phyloP scores from a whole-genome alignment of 331 rosid genomes.

The Stylosanthes scabra region DNA sequence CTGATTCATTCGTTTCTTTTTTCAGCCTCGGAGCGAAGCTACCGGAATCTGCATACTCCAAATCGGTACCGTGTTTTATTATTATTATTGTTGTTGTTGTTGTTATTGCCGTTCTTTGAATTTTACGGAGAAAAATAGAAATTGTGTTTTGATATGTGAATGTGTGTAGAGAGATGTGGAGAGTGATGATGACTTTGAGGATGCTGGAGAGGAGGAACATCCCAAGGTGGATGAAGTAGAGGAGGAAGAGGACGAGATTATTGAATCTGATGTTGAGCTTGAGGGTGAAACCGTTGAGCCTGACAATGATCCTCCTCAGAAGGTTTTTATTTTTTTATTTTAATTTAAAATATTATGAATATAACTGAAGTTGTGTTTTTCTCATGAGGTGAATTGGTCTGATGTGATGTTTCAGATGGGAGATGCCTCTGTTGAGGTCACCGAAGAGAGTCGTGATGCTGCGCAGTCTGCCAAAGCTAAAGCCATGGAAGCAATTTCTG shows the following conservation, averaged over 20 bases:
- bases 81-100: no score
- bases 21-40: constrained; percentile 74
- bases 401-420: constrained; percentile 71
- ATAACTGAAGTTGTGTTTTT: constrained; percentile 4
- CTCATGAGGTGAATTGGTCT: not conserved
- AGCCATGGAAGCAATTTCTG: constrained; percentile 85
- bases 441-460: constrained; percentile 81
- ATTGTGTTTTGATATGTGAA: not conserved
- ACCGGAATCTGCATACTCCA: constrained; percentile 57
- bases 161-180: constrained; percentile 50
- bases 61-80: constrained; percentile 54
- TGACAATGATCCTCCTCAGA: constrained; percentile 86
- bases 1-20: not conserved
- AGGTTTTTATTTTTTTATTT: constrained; percentile 42
- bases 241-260: constrained; percentile 68
- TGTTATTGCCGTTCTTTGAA: not conserved
- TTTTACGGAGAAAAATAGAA: not conserved
- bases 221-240: constrained; percentile 65
- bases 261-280: constrained; percentile 86
- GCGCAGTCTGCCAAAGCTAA: constrained; percentile 71
- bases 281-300: constrained; percentile 88
- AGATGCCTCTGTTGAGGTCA: constrained; percentile 68
- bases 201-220: constrained; percentile 37
- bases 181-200: constrained; percentile 75
- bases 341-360: not conserved